Conservation (phyloP, 768 basidiomycete species). For the Ramaria sp. region DNA sequence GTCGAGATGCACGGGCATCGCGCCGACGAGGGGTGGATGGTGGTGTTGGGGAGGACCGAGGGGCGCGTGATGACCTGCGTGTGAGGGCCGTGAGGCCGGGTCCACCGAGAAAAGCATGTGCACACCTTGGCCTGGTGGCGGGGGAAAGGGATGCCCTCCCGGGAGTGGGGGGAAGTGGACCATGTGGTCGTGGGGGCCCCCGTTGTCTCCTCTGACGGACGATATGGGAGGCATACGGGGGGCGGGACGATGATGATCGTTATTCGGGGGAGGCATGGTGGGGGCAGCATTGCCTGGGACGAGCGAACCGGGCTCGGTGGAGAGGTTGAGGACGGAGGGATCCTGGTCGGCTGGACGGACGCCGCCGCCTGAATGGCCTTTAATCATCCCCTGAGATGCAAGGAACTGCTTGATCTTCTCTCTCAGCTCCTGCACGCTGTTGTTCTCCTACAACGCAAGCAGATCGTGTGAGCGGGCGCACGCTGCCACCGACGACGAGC, state of each 20-base stretch:
- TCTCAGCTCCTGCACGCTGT: conserved; percentile 55
- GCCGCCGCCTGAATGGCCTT: conserved; percentile 69
- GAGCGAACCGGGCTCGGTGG: not conserved
- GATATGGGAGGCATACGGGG: conserved; percentile 4
- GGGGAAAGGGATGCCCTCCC: conserved; percentile 17
- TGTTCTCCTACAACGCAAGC: conserved; percentile 42
- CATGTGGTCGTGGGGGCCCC: conserved; percentile 4
- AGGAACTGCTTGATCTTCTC: conserved; percentile 75
- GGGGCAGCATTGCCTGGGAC: conserved; percentile 24
- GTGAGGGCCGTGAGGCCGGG: conserved; percentile 15
- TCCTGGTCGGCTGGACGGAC: conserved; percentile 48
- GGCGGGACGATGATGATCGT: not conserved
- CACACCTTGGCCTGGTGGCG: conserved; percentile 38
- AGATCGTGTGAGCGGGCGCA: conserved; percentile 6
- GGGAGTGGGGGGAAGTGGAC: conserved; percentile 5
- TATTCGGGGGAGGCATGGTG: conserved; percentile 18
- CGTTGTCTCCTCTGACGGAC: not conserved
- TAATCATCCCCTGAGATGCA: conserved; percentile 80
- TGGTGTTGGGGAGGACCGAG: conserved; percentile 18
- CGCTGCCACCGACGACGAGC: conserved; percentile 6
- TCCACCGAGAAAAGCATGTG: conserved; percentile 14
- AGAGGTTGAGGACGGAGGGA: conserved; percentile 34
- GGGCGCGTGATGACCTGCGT: conserved; percentile 24
- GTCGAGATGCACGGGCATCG: conserved; percentile 1
- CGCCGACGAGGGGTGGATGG: conserved; percentile 17